Evolutionary conservation across 2,329 filamentous ascomycete genomes (phyloP).

Genomic region (Corniculantispora saksenae): DNA sequence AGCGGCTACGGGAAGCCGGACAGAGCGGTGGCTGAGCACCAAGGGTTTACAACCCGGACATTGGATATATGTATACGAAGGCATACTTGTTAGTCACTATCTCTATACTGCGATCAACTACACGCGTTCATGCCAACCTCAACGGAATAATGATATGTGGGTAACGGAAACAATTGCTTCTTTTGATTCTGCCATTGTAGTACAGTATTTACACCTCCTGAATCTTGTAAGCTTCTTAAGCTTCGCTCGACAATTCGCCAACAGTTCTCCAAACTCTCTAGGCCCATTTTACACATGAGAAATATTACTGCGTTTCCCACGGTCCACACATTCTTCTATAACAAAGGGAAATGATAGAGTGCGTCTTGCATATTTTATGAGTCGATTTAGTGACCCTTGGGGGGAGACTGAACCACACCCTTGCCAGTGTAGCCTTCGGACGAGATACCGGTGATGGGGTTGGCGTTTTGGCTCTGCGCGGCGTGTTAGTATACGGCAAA

Average conservation of each 20-base stretch:
- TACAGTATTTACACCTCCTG: constrained; percentile 47
- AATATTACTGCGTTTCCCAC: constrained; percentile 26
- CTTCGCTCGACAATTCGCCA: constrained; percentile 14
- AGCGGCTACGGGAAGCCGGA: constrained; percentile 47
- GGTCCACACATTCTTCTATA: constrained; percentile 35
- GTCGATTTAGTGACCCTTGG: constrained; percentile 48
- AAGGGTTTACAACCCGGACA: not conserved
- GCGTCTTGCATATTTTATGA: constrained; percentile 17
- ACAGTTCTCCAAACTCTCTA: constrained; percentile 30
- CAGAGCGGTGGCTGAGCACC: constrained; percentile 46
- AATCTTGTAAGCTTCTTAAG: constrained; percentile 29
- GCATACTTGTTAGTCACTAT: not conserved
- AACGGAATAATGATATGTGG: not conserved
- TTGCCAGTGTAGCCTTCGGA: constrained; percentile 77
- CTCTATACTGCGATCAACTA: not conserved
- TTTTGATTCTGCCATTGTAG: constrained; percentile 41
- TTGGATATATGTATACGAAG: not conserved
- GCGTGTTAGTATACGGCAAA: constrained; percentile 22
- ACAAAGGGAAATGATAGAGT: constrained; percentile 35
- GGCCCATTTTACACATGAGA: constrained; percentile 39
- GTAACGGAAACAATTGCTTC: constrained; percentile 17
- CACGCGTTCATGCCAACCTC: not conserved
- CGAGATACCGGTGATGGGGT: constrained; percentile 82
- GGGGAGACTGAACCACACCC: constrained; percentile 74
- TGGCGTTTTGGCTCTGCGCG: constrained; percentile 74